Evolutionary conservation across 306 rosid species (phyloP).

Genomic region (Prunus salicina): DNA sequence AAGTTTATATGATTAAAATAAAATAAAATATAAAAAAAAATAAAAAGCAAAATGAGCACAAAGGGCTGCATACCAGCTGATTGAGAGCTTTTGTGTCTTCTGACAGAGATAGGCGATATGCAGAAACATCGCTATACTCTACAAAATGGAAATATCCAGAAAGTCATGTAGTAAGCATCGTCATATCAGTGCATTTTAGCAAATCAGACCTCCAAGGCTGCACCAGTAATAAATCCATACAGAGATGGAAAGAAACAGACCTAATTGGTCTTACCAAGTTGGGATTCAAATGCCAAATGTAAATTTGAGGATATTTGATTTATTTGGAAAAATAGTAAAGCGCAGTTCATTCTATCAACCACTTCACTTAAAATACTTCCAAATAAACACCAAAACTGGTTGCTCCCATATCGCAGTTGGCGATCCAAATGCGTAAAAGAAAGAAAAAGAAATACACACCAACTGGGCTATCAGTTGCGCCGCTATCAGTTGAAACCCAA

Average conservation of each 20-base stretch:
- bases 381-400: not conserved
- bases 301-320: not conserved
- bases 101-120: slow-evolving; percentile 86
- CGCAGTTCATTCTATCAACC: not conserved
- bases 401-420: no score
- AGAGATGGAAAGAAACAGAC: no score
- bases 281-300: no score
- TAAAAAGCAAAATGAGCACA: not conserved
- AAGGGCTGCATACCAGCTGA: slow-evolving; percentile 65
- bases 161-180: no score
- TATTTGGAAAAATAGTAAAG: not conserved
- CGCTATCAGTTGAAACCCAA: slow-evolving; percentile 85
- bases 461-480: slow-evolving; percentile 83
- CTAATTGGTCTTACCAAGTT: no score
- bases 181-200: no score
- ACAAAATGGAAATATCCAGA: slow-evolving; percentile 22
- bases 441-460: slow-evolving; percentile 37
- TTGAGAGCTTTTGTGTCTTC: slow-evolving; percentile 98
- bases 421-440: not conserved
- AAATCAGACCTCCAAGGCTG: no score
- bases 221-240: no score
- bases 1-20: not conserved
- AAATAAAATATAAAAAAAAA: not conserved
- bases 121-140: slow-evolving; percentile 91
- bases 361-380: not conserved